Base-by-base conservation (phyloP, 257 asterid species). In the Nicotiana benthamiana region DNA sequence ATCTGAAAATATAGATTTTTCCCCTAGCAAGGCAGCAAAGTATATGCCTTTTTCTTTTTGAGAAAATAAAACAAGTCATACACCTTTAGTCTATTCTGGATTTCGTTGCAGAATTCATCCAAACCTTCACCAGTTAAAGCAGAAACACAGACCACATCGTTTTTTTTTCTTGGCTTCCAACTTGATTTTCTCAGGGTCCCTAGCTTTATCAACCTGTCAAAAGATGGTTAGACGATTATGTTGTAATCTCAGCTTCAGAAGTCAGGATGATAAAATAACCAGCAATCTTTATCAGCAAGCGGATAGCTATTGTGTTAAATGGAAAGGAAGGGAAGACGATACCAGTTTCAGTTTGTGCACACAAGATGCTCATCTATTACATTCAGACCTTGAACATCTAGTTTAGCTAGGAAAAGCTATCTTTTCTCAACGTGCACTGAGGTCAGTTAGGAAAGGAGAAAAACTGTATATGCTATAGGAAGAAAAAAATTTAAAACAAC, bases 71-170 rank as follows among this genome's bases (percentile, higher is more conserved):
- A 83, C 56, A 62, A 60, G 67, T 15, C 51, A 70, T 22, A 62
- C 82, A 95, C 99, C 99, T 90, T 95, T 56, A 95, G 88, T 85
- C 89, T 91, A 75, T 88, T 95, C 84, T 93, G 97, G 87, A 95
- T 92, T 74, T 94, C 97, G 13, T 85, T 80, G 86, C 97, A 91
- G 91, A 95, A 95, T 54, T 93, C 95, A 79, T 93, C 98, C 34
- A 95, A 81, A 48, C 99, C 99, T 87, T 95, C 98, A 76, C 99
- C 98, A 52, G 95, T 91, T 79, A 92, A 86, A 89, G 99, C 98
- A 87, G 99, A 95, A 81, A 95, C 75, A 86, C 98, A 93, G 32
- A 93, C 83, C 40, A 87, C 91, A 87, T 92, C 92, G n/a, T 83
- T 86, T 67, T 86, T n/a, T 89, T 65, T 59, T 74, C 90, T 80